These are phyloP conservation scores for Leucocoprinus birnbaumii DNA, from an alignment of 768 basidiomycete species.

Conservation along the genomic window DNA sequence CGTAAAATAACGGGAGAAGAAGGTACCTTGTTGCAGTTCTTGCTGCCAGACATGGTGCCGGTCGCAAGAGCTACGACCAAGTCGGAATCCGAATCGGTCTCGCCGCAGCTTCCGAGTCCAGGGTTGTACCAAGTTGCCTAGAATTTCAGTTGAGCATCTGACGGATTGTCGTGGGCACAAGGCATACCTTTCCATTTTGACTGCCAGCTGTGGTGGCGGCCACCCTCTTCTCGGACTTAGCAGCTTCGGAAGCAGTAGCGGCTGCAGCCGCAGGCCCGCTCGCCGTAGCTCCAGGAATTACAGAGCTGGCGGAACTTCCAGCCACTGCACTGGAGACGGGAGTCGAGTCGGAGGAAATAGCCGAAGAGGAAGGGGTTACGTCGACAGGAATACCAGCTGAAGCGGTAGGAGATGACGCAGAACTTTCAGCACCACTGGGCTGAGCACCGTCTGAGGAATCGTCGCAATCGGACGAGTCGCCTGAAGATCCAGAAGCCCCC, in stretches of 20 bases:
- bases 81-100: slow-evolving; percentile 1
- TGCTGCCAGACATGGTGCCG: not conserved
- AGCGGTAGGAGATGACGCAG: no score
- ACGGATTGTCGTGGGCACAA: not conserved
- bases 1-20: not conserved
- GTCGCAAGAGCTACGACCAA: slow-evolving; percentile 1
- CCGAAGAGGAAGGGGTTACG: no score
- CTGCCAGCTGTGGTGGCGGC: not conserved
- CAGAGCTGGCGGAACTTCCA: no score
- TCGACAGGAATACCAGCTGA: no score
- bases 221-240: not conserved
- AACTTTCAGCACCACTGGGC: no score
- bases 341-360: no score
- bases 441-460: no score
- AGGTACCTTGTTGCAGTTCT: not conserved
- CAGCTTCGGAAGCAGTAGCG: not conserved
- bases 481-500: no score
- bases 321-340: no score
- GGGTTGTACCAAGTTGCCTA: slow-evolving; percentile 1
- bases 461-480: no score
- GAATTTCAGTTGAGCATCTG: not conserved
- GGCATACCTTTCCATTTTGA: not conserved
- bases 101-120: slow-evolving; percentile 3
- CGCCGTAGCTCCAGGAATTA: no score
- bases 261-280: no score